Conservation (phyloP, 768 basidiomycete genomes). For the Boletales sp. region DNA sequence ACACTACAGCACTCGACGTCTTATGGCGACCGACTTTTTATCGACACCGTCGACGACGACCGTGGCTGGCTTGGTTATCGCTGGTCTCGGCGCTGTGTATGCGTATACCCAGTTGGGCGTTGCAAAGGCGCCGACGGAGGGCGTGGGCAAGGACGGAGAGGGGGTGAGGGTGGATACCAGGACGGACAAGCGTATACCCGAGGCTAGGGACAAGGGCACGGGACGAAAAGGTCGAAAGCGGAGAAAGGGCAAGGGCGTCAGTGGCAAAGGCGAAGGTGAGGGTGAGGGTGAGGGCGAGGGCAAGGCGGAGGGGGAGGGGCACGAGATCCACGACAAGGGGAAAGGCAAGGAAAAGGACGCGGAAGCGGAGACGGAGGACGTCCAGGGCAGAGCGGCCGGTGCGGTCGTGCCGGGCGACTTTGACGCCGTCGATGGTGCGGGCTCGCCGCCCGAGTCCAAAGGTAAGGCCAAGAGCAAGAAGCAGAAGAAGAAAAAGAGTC, state of each 20-base stretch:
- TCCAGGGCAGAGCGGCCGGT: constrained; percentile 6
- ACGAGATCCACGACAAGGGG: background rate
- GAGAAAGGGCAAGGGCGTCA: background rate
- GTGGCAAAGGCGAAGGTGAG: background rate
- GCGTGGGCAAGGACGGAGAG: background rate
- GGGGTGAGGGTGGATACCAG: background rate
- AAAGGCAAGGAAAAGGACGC: background rate
- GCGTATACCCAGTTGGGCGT: constrained; percentile 11
- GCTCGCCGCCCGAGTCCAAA: too few relatives aligned
- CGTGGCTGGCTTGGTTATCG: constrained; percentile 32
- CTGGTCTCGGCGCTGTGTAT: constrained; percentile 15
- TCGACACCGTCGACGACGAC: constrained; percentile 35
- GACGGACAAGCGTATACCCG: too few relatives aligned
- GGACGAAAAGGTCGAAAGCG: background rate
- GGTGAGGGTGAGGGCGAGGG: background rate
- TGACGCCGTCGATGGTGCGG: background rate
- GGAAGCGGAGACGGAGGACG: background rate
- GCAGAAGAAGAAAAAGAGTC: constrained; percentile 25
- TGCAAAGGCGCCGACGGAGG: background rate
- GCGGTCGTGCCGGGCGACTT: constrained; percentile 14
- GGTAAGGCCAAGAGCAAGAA: background rate
- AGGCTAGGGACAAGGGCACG: too few relatives aligned
- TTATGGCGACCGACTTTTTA: constrained; percentile 40
- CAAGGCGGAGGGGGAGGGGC: too few relatives aligned
- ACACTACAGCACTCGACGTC: constrained; percentile 33